phyloP scores from a whole-genome alignment of 257 asterid genomes.

The Ilex asprella region DNA sequence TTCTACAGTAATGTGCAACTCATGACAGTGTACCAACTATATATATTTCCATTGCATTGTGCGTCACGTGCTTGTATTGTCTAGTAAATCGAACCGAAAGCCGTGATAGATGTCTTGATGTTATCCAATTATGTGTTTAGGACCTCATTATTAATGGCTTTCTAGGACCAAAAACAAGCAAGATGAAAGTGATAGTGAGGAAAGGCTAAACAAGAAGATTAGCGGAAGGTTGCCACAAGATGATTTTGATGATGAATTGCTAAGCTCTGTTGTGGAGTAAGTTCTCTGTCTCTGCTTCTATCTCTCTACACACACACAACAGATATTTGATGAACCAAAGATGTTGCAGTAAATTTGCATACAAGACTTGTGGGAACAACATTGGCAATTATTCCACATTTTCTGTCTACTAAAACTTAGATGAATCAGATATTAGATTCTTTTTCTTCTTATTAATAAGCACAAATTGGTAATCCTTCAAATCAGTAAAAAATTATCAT shows the following conservation, averaged over 20 bases:
- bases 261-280: conserved; percentile 44
- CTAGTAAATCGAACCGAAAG: too few relatives aligned
- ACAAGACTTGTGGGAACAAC: not conserved
- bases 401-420: not conserved
- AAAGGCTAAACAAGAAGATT: conserved; percentile 25
- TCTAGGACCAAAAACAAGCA: conserved; percentile 43
- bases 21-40: too few relatives aligned
- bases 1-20: too few relatives aligned
- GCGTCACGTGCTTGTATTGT: too few relatives aligned
- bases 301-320: not conserved
- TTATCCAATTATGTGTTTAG: conserved; percentile 6
- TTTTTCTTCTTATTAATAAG: not conserved
- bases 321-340: not conserved
- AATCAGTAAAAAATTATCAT: not conserved
- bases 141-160: conserved; percentile 11
- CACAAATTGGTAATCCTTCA: not conserved
- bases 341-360: not conserved
- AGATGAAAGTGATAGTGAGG: conserved; percentile 27
- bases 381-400: not conserved
- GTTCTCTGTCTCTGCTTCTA: conserved; percentile 25
- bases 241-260: conserved; percentile 50
- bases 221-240: conserved; percentile 27
- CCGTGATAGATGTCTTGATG: not conserved
- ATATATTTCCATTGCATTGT: too few relatives aligned
- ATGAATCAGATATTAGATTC: not conserved